Conservation (phyloP, 1,284 basidiomycete species). For the Somion occarium region DNA sequence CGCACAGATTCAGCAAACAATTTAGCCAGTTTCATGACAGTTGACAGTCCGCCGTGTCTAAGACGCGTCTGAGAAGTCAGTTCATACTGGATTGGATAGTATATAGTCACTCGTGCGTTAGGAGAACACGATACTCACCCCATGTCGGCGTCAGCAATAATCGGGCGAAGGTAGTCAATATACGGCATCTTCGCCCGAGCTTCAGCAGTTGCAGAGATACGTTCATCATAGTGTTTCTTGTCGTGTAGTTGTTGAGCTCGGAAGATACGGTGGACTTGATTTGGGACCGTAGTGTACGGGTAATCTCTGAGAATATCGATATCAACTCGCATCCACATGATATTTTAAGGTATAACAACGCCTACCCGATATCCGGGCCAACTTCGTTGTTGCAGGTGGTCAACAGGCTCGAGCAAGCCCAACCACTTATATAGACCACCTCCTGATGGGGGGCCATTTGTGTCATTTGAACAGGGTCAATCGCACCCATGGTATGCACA, state of each 20-base stretch:
- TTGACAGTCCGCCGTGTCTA: constrained; percentile 88
- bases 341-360: constrained; percentile 12
- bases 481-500: constrained; percentile 83
- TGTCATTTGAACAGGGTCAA: constrained; percentile 92
- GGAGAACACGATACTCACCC: constrained; percentile 51
- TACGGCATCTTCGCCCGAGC: constrained; percentile 66
- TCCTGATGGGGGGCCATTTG: constrained; percentile 97
- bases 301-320: constrained; percentile 60
- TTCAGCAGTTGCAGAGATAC: constrained; percentile 62
- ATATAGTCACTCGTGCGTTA: background rate
- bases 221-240: constrained; percentile 83
- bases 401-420: constrained; percentile 84
- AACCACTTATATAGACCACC: constrained; percentile 94
- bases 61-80: constrained; percentile 11
- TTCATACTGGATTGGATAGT: constrained; percentile 1
- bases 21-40: constrained; percentile 96
- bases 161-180: constrained; percentile 88
- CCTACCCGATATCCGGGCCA: constrained; percentile 93
- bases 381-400: constrained; percentile 95
- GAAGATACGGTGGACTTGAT: constrained; percentile 85
- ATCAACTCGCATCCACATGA: constrained; percentile 5
- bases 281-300: constrained; percentile 92
- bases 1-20: constrained; percentile 84
- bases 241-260: constrained; percentile 85
- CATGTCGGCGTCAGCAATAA: constrained; percentile 93